Base-by-base conservation (phyloP, 1,139 yeast species). In the Cylindricascospora bacillispora region DNA sequence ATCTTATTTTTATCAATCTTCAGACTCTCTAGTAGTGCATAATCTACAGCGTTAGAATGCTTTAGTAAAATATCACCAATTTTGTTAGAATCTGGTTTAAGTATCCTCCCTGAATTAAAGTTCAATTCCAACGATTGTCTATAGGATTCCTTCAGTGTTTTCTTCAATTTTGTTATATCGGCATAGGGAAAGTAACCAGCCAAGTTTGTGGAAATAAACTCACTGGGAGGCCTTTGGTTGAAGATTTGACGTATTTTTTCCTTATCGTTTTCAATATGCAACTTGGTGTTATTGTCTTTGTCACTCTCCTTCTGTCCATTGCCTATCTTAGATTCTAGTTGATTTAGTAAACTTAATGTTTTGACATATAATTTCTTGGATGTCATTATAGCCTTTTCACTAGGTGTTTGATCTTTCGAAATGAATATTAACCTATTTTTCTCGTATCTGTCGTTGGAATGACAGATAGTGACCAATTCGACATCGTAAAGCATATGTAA, bases 141-240 rank as follows among this genome's bases (percentile, higher is more conserved):
- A 14, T 81, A 85, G 5, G 95, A 81, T 49, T 82, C 85, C 18
- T 93, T 62, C 27, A 86, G 72, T 1, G 95, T 85, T 36, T 77
- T 75, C 40, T 81, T 80, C 38, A 89, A 64, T 34, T 77, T 80
- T 28, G 67, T 65, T 31, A 74, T 72, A 24, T 73, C 76, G 0
- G 93, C 77, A 30, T 78, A 79, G 0, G 98, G 98, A 62, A 89
- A 89, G 53, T 81, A 89, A 41, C 86, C 95, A 1, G 85, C 79
- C 44, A 89, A 62, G 49, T 89, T 85, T 9, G 89, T 76, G 1
- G 95, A 82, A 40, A 89, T 89, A 47, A 85, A 68, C 50, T 85
- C 95, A 39, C 92, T 77, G 2, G 95, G 89, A 9, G 98, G 98
- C 46, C 97, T 65, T 49, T 83, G 95, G 11, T 93, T 93, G 49